These are phyloP conservation scores for Trebouxiophyceae sp. DNA, from an alignment of 163 green algal species.

Conservation along the genomic window DNA sequence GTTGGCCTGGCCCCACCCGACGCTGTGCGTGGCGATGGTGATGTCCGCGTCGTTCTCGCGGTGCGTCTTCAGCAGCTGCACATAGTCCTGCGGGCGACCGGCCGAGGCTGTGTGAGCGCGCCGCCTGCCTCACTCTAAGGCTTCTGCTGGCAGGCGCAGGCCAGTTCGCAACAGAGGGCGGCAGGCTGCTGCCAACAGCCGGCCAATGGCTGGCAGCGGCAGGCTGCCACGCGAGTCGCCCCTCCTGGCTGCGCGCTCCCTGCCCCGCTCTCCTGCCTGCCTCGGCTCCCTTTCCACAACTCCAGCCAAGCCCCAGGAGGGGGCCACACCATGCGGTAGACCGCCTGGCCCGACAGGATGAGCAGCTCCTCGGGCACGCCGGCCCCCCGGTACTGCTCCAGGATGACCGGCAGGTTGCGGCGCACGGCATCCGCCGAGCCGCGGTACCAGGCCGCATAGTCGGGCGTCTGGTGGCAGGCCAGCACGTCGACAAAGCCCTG, in stretches of 20 bases:
- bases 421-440: conserved; percentile 93
- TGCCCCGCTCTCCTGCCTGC: too few relatives aligned
- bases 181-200: too few relatives aligned
- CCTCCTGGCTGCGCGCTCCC: too few relatives aligned
- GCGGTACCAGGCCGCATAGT: conserved; percentile 90
- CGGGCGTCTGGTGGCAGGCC: conserved; percentile 82
- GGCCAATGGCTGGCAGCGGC: too few relatives aligned
- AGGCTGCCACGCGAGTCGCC: too few relatives aligned
- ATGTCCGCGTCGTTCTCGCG: conserved; percentile 79
- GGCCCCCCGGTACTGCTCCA: conserved; percentile 53
- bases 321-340: conserved; percentile 23
- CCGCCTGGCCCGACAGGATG: conserved; percentile 78
- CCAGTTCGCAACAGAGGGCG: too few relatives aligned
- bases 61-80: conserved; percentile 82
- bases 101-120: too few relatives aligned
- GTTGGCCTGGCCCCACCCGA: conserved; percentile 64
- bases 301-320: too few relatives aligned
- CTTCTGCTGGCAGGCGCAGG: too few relatives aligned
- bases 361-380: conserved; percentile 59
- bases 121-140: too few relatives aligned
- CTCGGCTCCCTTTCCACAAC: too few relatives aligned
- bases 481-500: conserved; percentile 98
- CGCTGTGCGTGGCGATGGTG: conserved; percentile 92
- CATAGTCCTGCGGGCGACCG: conserved; percentile 68
- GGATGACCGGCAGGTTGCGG: conserved; percentile 93